Evolutionary conservation across 345 rosid genomes (phyloP).

Genomic region (Moricandia moricandioides): DNA sequence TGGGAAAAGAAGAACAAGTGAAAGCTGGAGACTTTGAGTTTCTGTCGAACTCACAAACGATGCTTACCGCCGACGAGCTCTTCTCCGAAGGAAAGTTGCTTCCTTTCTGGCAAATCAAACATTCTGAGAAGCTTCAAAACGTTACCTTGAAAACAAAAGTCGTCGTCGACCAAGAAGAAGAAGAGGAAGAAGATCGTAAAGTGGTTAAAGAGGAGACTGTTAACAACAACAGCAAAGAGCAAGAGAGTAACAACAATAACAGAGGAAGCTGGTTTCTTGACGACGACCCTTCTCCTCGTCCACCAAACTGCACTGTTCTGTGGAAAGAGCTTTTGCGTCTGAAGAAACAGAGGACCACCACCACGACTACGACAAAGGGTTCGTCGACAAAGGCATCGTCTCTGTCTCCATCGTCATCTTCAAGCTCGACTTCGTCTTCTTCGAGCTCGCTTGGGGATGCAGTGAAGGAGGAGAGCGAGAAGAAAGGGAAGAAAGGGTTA

Average conservation of each 20-base stretch:
- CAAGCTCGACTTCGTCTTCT: conserved; percentile 65
- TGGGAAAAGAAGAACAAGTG: conserved; percentile 25
- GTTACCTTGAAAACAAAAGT: conserved; percentile 43
- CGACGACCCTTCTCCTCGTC: conserved; percentile 96
- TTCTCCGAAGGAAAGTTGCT: conserved; percentile 89
- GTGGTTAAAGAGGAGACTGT: not conserved
- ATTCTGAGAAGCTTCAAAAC: conserved; percentile 65
- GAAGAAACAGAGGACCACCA: conserved; percentile 68
- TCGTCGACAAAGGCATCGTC: conserved; percentile 52
- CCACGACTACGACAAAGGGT: conserved; percentile 43
- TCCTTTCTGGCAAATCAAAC: conserved; percentile 84
- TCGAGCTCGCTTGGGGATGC: conserved; percentile 53
- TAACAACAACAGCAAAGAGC: conserved; percentile 36
- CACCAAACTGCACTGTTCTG: conserved; percentile 89
- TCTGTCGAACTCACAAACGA: conserved; percentile 53
- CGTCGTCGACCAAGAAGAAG: conserved; percentile 35
- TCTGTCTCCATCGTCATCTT: conserved; percentile 63
- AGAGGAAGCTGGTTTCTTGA: conserved; percentile 74
- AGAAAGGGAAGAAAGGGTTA: conserved; percentile 70
- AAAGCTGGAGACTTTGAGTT: conserved; percentile 79
- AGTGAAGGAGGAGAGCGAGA: conserved; percentile 48
- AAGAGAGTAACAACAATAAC: conserved; percentile 9
- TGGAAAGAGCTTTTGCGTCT: conserved; percentile 91
- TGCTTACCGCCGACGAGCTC: conserved; percentile 84
- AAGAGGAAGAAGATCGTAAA: conserved; percentile 24